Conservation (phyloP, 1,284 basidiomycete genomes). For the Rhodotorula sp. region DNA sequence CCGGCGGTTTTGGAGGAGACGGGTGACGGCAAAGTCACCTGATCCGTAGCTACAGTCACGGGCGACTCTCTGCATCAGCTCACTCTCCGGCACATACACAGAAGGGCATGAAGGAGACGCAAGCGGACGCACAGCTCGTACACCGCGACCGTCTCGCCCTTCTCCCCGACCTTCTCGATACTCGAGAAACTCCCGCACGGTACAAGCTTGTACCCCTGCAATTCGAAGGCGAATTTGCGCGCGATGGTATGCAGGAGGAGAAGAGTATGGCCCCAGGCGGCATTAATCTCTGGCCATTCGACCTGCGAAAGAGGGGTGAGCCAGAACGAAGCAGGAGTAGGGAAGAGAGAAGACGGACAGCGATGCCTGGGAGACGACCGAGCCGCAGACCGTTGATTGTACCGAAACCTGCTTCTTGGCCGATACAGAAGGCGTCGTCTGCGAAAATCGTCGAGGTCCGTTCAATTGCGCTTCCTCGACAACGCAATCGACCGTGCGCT, state of each 20-base stretch:
- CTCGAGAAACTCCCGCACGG: conserved; percentile 91
- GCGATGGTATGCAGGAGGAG: conserved; percentile 86
- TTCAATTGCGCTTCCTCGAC: not conserved
- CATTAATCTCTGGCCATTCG: conserved; percentile 98
- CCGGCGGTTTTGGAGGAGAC: conserved; percentile 85
- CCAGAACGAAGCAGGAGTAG: conserved; percentile 48
- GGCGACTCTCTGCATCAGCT: not conserved
- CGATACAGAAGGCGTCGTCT: conserved; percentile 95
- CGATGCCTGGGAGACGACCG: conserved; percentile 75
- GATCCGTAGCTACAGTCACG: conserved; percentile 58
- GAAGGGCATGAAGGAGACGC: not conserved
- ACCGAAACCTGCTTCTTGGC: conserved; percentile 87
- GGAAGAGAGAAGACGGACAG: conserved; percentile 54
- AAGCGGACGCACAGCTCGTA: conserved; percentile 69
- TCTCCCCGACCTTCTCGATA: conserved; percentile 69
- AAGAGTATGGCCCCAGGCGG: conserved; percentile 96
- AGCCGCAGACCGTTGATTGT: conserved; percentile 95
- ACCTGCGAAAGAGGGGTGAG: conserved; percentile 56
- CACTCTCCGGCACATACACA: no score
- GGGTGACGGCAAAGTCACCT: conserved; percentile 79
- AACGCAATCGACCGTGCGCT: no score
- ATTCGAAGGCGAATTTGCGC: conserved; percentile 79
- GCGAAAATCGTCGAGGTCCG: not conserved
- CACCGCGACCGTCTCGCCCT: conserved; percentile 51
- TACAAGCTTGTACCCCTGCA: conserved; percentile 82